phyloP scores from a whole-genome alignment of 164 flowering plant species.

The Amborella trichopoda region DNA sequence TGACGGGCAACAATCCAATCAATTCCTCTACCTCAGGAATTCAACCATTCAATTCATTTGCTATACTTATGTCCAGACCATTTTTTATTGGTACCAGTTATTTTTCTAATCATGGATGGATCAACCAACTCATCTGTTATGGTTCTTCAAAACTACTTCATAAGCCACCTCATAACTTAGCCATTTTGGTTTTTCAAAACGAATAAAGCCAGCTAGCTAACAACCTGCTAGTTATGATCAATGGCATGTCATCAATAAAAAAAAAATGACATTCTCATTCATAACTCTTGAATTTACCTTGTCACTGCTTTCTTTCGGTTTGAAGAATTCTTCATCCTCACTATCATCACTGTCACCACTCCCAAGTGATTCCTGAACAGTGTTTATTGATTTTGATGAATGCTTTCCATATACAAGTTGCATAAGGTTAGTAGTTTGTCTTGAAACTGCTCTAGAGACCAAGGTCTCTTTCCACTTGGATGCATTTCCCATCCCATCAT shows the following conservation, averaged over 20 bases:
- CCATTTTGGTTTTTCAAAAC: too few relatives aligned
- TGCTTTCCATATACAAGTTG: constrained; percentile 79
- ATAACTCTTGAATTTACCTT: constrained; percentile 32
- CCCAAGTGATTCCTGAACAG: constrained; percentile 18
- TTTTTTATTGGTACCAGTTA: too few relatives aligned
- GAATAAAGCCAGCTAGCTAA: too few relatives aligned
- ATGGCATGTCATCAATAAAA: not conserved
- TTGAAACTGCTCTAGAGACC: constrained; percentile 28
- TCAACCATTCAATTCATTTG: too few relatives aligned
- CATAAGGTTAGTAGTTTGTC: constrained; percentile 50
- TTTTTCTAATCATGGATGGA: too few relatives aligned
- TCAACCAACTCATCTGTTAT: too few relatives aligned
- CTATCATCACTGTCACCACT: constrained; percentile 47
- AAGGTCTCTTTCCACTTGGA: constrained; percentile 79
- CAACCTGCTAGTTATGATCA: not conserved
- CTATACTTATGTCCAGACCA: too few relatives aligned
- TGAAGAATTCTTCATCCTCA: constrained; percentile 73
- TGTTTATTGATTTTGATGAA: constrained; percentile 12
- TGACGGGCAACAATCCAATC: too few relatives aligned
- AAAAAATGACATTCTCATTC: not conserved
- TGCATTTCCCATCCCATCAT: constrained; percentile 47
- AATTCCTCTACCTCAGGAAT: too few relatives aligned
- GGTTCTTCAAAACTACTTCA: too few relatives aligned
- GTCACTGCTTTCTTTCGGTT: constrained; percentile 56
- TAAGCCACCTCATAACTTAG: too few relatives aligned